phyloP scores from a whole-genome alignment of 352 stramenopile genomes.

The Phytophthora idaei region DNA sequence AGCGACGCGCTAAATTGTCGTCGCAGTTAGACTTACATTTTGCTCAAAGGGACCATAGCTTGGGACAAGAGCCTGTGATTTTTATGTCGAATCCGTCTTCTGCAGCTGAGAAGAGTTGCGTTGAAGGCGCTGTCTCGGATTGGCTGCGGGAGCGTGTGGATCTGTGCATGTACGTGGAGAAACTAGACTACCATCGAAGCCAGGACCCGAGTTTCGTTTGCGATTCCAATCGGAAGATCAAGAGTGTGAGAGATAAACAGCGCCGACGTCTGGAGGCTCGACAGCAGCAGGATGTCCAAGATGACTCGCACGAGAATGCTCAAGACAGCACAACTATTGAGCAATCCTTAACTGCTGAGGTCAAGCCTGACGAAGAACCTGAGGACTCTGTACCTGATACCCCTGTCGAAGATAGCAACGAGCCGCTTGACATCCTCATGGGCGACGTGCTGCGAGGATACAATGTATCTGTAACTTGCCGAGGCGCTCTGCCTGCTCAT shows the following conservation, averaged over 20 bases:
- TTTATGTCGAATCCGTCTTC: constrained; percentile 15
- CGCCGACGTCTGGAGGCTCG: constrained; percentile 24
- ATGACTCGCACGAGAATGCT: background rate
- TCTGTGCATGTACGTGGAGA: constrained; percentile 53
- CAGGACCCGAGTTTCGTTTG: constrained; percentile 18
- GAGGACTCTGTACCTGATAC: constrained; percentile 12
- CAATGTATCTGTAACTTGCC: constrained; percentile 38
- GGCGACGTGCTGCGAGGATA: constrained; percentile 34
- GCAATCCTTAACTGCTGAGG: background rate
- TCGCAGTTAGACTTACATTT: constrained; percentile 1
- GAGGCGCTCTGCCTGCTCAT: constrained; percentile 12
- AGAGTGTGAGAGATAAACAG: constrained; percentile 49
- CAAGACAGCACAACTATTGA: background rate
- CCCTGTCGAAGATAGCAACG: constrained; percentile 8
- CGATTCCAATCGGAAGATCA: constrained; percentile 56
- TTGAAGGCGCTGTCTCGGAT: constrained; percentile 24
- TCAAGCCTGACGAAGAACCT: background rate
- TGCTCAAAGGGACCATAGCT: background rate
- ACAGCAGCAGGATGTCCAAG: constrained; percentile 13
- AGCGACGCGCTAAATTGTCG: constrained; percentile 23
- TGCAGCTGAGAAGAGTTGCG: constrained; percentile 1
- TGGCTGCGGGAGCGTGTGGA: constrained; percentile 44
- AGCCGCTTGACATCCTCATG: constrained; percentile 39
- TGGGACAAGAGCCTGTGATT: constrained; percentile 13
- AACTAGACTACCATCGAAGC: constrained; percentile 26